Evolutionary conservation across 768 basidiomycete species (phyloP).

Genomic region (Rickenella mellea): DNA sequence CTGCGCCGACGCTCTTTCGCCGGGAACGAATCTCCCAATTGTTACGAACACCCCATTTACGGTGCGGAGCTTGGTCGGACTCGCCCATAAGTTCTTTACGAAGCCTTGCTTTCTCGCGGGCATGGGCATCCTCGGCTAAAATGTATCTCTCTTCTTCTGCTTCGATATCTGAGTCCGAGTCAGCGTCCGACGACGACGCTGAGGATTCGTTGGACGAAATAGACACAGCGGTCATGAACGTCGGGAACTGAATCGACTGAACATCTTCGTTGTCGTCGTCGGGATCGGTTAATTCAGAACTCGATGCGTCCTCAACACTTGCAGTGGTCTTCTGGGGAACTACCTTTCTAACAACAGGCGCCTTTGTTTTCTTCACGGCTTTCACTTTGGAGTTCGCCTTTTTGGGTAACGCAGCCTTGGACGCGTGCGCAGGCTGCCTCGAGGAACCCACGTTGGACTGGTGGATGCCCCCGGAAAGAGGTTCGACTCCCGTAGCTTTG

Average conservation of each 20-base stretch:
- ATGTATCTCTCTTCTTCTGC: constrained; percentile 34
- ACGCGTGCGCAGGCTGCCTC: not conserved
- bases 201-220: constrained; percentile 28
- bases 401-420: not conserved
- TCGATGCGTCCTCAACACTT: constrained; percentile 4
- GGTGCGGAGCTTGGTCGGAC: not conserved
- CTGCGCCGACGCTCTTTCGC: constrained; percentile 12
- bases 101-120: constrained; percentile 1
- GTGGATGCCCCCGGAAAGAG: not conserved
- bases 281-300: not conserved
- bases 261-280: constrained; percentile 6
- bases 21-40: constrained; percentile 2
- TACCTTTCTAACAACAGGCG: not conserved
- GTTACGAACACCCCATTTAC: not conserved
- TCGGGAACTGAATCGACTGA: constrained; percentile 35
- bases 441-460: not conserved
- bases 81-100: not conserved
- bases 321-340: constrained; percentile 18
- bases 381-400: not conserved
- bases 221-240: constrained; percentile 58
- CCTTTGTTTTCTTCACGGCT: not conserved
- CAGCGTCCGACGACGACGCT: constrained; percentile 32
- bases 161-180: constrained; percentile 28
- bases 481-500: not conserved
- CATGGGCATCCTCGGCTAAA: constrained; percentile 25